Evolutionary conservation across 2,329 filamentous ascomycete species (phyloP).

Genomic region (Aspergillus quadricinctus): DNA sequence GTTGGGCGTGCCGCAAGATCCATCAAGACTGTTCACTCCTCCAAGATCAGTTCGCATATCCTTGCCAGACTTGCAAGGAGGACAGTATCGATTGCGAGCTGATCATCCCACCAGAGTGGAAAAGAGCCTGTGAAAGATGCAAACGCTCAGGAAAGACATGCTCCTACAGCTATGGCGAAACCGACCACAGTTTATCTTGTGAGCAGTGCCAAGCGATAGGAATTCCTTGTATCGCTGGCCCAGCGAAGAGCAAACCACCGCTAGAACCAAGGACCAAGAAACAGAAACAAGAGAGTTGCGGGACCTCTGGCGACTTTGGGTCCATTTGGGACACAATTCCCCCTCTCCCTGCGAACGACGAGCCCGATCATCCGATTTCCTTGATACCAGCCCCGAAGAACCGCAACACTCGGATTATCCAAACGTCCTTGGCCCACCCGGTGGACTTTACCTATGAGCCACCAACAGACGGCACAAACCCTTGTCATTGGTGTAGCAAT

Average conservation of each 20-base stretch:
- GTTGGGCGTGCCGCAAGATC: conserved; percentile 25
- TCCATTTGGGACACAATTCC: neutral
- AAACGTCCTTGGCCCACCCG: conserved; percentile 38
- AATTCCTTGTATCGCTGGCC: conserved; percentile 36
- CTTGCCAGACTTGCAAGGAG: conserved; percentile 32
- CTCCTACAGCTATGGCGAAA: conserved; percentile 29
- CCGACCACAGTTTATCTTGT: conserved; percentile 26
- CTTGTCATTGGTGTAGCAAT: conserved; percentile 41
- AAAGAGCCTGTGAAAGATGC: conserved; percentile 33
- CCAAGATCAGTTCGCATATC: conserved; percentile 30
- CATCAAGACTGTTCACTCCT: conserved; percentile 32
- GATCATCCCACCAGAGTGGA: conserved; percentile 26
- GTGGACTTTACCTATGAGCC: conserved; percentile 34
- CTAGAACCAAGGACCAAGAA: neutral
- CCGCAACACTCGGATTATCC: conserved; percentile 21
- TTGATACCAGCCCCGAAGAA: neutral
- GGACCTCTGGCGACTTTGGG: neutral
- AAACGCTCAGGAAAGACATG: conserved; percentile 23
- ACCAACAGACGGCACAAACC: conserved; percentile 8
- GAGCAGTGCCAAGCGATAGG: conserved; percentile 24
- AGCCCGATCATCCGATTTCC: conserved; percentile 7
- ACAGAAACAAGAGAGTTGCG: neutral
- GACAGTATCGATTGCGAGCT: conserved; percentile 33
- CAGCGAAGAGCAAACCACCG: conserved; percentile 13
- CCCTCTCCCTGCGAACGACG: conserved; percentile 4